Evolutionary conservation across 306 rosid genomes (phyloP).

Genomic region (Malus domestica): ASM211411v1 NC_041796.1:23478501-23479000

Average conservation of each 20-base stretch:
- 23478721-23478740: conserved; percentile 41
- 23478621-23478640: conserved; percentile 3
- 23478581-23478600: background rate
- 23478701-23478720: conserved; percentile 10
- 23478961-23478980: conserved; percentile 42
- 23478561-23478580: background rate
- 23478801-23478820: conserved; percentile 71
- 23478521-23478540: background rate
- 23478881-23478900: conserved; percentile 40
- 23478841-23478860: conserved; percentile 67
- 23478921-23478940: conserved; percentile 66
- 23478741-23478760: conserved; percentile 42
- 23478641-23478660: background rate
- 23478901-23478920: conserved; percentile 2
- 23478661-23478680: conserved; percentile 9
- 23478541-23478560: background rate
- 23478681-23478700: conserved; percentile 33
- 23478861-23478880: conserved; percentile 68
- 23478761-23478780: conserved; percentile 46
- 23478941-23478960: conserved; percentile 83
- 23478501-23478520: conserved; percentile 23
- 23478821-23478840: conserved; percentile 76
- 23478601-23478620: no score
- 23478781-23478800: conserved; percentile 83
- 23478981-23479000: conserved; percentile 23